Evolutionary conservation across 2,329 filamentous ascomycete species (phyloP), one percentile per base, ranked within the genome.

Genomic region (Penicillium frequentans): DNA sequence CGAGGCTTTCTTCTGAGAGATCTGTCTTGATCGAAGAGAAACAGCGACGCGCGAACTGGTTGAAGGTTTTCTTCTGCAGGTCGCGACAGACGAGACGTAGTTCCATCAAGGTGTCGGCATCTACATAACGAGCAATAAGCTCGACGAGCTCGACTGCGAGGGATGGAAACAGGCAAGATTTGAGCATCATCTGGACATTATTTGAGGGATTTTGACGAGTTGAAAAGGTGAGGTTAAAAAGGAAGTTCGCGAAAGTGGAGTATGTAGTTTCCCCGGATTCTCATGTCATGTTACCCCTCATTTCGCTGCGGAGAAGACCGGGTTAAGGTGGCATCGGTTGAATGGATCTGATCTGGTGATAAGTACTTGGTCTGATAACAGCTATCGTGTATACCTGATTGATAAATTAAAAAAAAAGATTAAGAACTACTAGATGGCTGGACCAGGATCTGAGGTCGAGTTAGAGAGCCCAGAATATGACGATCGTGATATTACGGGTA

Each of bases 1-100:
- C 45, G 9, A 68, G 61, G 26, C 65, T 68, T 21, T 63, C 58
- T 3, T 42, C 49, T 3, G 65, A 68, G 3, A 68, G 55, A 37
- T 68, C 63, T 4, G 64, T 64, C 11, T 57, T 64, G 47, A 68
- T 55, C 5, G 59, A 57, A 1, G 61, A 56, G 26, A 68, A 66
- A 52, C 60, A 65, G 8, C 61, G 61, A 8, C 56, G 63, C 5
- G 63, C 62, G 45, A 67, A 67, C 23, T 61, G 55, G 46, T 66
- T 56, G n/a, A 68, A 67, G 1, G 64, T 68, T 45, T 66, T 67
- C 31, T 43, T 56, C 21, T 68, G 63, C 3, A 67, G 52, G 9
- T 56, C 54, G 4, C 57, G 59, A 49, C 65, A 66, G 7, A 56
- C 53, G 10, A 61, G 54, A 49, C 65, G 65, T 21, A 68, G 50